phyloP scores from a whole-genome alignment of 345 rosid species.

The Theobroma cacao region DNA sequence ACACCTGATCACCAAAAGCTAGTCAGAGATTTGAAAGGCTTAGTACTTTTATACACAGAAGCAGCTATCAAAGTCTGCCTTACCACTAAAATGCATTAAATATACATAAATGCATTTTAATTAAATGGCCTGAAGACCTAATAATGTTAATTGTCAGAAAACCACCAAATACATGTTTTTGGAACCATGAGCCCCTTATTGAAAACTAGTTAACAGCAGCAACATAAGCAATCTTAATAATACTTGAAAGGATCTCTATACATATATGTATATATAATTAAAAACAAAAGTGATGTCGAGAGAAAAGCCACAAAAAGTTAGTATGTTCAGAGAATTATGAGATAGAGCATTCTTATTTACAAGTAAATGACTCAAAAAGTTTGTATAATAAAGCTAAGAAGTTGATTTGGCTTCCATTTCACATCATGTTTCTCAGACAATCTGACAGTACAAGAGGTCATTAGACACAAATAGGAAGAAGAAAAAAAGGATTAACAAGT shows the following conservation, averaged over 20 bases:
- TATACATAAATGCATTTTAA: neutral
- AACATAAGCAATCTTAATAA: neutral
- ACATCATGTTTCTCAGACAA: neutral
- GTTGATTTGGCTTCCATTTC: neutral
- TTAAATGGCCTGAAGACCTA: neutral
- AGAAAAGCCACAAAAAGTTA: neutral
- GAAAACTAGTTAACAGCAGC: neutral
- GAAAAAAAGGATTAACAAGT: no score
- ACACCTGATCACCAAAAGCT: conserved; percentile 61
- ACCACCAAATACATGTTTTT: neutral
- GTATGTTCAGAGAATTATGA: neutral
- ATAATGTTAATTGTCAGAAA: neutral
- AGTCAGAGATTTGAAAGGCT: conserved; percentile 13
- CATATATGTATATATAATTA: neutral
- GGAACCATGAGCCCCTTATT: neutral
- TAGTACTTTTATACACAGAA: neutral
- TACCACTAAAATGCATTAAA: neutral
- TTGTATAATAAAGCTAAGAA: neutral
- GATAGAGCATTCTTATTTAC: neutral
- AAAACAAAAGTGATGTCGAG: neutral
- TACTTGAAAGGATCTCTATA: neutral
- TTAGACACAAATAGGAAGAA: neutral
- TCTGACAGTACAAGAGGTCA: neutral
- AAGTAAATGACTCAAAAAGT: neutral
- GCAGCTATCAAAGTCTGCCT: neutral